Evolutionary conservation across 225 moss, liverwort and hornwort genomes (phyloP), one percentile per base, ranked within the genome.

Genomic region (Sphagnum contortum): DNA sequence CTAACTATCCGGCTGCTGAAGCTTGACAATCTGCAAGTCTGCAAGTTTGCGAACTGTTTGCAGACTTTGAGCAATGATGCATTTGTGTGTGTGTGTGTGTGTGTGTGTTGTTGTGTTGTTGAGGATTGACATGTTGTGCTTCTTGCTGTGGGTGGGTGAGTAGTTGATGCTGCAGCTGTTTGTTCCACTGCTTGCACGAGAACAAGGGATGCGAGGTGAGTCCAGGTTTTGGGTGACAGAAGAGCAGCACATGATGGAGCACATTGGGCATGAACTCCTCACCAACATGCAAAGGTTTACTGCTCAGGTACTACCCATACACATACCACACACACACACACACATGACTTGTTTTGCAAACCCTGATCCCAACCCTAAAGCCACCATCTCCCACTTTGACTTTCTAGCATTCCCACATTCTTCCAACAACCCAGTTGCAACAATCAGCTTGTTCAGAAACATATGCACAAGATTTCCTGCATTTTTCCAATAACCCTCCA

Each of bases 211-310:
- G 9, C 71, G 2, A 50, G 69, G 74, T 3, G 69, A 79, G 2
- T 70, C 85, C 14, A 75, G 79, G 59, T 89, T 91, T 75, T 89
- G 91, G 89, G 2, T 64, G 7, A 81, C 89, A 4, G 50, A 77
- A 66, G 68, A 88, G 53, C 64, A 51, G 4, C 67, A 80, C 50
- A 89, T 87, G 78, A 89, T 82, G 86, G 94, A 91, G 47, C 74
- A 65, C 14, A 80, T 89, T 47, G 87, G 89, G 13, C 81, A 87
- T 48, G 87, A 94, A 75, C 79, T 89, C 8, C 62, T 91, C 4
- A 79, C 69, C 68, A 87, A 89, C 11, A 91, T 91, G 89, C 85
- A 94, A 67, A 83, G 83, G 55, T 94, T 94, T 73, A 52, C 78
- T 4, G 80, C 85, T 61, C 91, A 89, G 78, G 91, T 88, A 48